Evolutionary conservation across 2,329 filamentous ascomycete genomes (phyloP), one percentile per base, ranked within the genome.

Genomic region (Calonectria ilicicola): DNA sequence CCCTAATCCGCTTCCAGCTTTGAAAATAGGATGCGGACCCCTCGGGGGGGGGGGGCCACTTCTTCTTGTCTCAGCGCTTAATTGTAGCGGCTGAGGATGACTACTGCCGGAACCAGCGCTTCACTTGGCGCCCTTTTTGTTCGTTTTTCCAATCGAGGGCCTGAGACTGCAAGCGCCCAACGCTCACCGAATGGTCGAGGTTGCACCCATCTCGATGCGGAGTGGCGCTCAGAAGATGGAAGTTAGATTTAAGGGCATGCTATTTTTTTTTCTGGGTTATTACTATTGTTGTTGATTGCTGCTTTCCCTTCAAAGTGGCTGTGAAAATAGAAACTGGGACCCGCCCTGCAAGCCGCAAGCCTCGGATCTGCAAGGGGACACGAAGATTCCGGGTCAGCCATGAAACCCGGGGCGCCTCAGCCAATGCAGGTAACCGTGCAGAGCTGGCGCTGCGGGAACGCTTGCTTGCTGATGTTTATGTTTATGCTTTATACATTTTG

Each of bases 341-440:
- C 32, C 44, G 53, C 32, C 53, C n/a, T 40, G 53, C 53, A n/a
- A 26, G 53, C 26, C 53, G 53, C 53, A 38, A 40, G 46, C 46
- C 64, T 44, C 15, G 60, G 68, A 67, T 68, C 53, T 32, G 40
- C 60, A 65, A 71, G 51, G 46, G 64, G 73, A 73, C 71, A 75
- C 71, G 70, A 75, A 38, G 53, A 17, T 35, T 38, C 53, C 38
- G 32, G 53, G 21, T 56, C 21, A 77, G 60, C 70, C 68, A 68
- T 78, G 76, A 77, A 77, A 77, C 75, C 63, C 9, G 67, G 69
- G 72, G 77, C 69, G 75, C 74, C 67, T 71, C 74, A 73, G 74
- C 70, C 70, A 65, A 64, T 53, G 69, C 64, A 53, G 42, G 69
- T 46, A 71, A 46, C 69, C 69, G 69, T 44, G 64, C 35, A 42